Conservation (phyloP, 208 protist species). For the Leishmania tarentolae region DNA sequence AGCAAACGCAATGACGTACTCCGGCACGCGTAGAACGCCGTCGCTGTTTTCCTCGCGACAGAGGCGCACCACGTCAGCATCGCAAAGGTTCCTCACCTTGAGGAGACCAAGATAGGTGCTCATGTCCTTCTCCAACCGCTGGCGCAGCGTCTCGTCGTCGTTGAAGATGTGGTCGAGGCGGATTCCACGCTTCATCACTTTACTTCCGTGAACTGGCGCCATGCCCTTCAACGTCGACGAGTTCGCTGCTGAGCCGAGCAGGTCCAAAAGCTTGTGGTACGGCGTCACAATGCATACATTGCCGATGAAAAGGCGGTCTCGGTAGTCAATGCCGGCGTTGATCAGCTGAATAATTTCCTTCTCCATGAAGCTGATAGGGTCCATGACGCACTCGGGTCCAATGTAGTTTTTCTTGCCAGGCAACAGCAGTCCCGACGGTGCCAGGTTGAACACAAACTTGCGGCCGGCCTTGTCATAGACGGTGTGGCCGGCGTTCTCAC, state of each 20-base stretch:
- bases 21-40: constrained; percentile 75
- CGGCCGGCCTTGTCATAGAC: constrained; percentile 78
- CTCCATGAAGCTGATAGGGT: constrained; percentile 91
- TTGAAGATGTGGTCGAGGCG: constrained; percentile 94
- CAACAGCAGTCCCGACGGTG: constrained; percentile 81
- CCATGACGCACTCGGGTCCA: constrained; percentile 92
- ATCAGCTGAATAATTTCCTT: constrained; percentile 87
- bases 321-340: constrained; percentile 78
- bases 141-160: constrained; percentile 61
- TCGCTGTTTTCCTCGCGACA: constrained; percentile 88
- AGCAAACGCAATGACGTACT: constrained; percentile 87
- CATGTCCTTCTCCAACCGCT: constrained; percentile 84
- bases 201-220: constrained; percentile 89
- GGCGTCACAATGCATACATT: constrained; percentile 91
- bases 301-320: constrained; percentile 82
- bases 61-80: constrained; percentile 75
- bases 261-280: constrained; percentile 92
- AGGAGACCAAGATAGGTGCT: constrained; percentile 86
- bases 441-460: constrained; percentile 93
- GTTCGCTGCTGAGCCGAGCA: constrained; percentile 81
- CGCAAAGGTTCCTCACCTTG: constrained; percentile 65
- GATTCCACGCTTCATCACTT: constrained; percentile 89
- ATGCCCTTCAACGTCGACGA: constrained; percentile 93
- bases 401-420: constrained; percentile 83
- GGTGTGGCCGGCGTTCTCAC: constrained; percentile 93